Evolutionary conservation across 768 basidiomycete genomes (phyloP).

Genomic region (Hysterangium stoloniferum): DNA sequence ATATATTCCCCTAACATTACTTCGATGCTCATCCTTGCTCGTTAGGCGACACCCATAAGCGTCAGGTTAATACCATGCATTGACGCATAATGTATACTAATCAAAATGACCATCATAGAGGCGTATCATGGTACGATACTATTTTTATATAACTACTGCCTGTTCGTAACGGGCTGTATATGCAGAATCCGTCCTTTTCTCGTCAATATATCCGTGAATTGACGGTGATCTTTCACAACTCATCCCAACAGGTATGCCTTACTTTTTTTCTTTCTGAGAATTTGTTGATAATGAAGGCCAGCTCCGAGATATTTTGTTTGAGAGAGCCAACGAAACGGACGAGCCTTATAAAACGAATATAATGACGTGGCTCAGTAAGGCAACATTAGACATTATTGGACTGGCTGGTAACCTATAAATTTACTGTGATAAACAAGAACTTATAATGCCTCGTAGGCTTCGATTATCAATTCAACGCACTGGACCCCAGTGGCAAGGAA

Average conservation of each 20-base stretch:
- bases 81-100: background rate
- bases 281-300: slow-evolving; percentile 21
- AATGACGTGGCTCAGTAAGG: slow-evolving; percentile 11
- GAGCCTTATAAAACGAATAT: slow-evolving; percentile 8
- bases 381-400: slow-evolving; percentile 20
- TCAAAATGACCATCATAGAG: slow-evolving; percentile 12
- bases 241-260: slow-evolving; percentile 18
- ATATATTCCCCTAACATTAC: background rate
- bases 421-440: background rate
- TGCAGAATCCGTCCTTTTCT: slow-evolving; percentile 4
- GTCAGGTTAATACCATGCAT: slow-evolving; percentile 25
- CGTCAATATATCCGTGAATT: slow-evolving; percentile 1
- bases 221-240: slow-evolving; percentile 3
- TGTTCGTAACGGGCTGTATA: background rate
- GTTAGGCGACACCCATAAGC: slow-evolving; percentile 28
- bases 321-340: slow-evolving; percentile 25
- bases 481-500: slow-evolving; percentile 19
- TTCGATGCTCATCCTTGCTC: background rate
- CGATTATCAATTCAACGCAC: slow-evolving; percentile 27
- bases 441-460: slow-evolving; percentile 21
- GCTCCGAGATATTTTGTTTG: slow-evolving; percentile 44
- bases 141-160: slow-evolving; percentile 14
- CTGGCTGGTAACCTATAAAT: slow-evolving; percentile 13
- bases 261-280: background rate
- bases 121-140: slow-evolving; percentile 24